Percentiles rank a stretch among this genome's conserved stretches.
These are phyloP conservation scores for Penicillium sp. DNA, from an alignment of 2,329 filamentous ascomycete genomes.

Conservation along the genomic window DNA sequence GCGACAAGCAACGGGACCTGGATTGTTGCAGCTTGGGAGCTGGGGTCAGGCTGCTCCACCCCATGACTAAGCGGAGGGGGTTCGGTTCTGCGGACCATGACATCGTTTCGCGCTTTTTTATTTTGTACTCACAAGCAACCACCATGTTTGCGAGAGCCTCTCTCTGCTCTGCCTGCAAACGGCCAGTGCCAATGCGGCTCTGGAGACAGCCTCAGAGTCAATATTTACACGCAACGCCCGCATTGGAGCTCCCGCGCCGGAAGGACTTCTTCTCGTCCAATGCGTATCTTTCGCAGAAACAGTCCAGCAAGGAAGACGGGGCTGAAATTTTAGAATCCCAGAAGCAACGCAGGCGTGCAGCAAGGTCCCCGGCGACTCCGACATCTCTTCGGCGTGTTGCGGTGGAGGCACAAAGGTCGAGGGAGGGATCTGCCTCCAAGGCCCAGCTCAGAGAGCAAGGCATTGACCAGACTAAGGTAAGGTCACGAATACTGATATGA, in stretches of 20 bases:
- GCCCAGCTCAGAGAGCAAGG: slow-evolving; percentile 40
- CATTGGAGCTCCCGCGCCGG: slow-evolving; percentile 48
- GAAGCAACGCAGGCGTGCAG: slow-evolving; percentile 50
- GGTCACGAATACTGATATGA: not conserved
- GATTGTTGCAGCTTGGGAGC: slow-evolving; percentile 18
- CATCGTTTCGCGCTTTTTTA: slow-evolving; percentile 8
- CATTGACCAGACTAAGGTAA: slow-evolving; percentile 39
- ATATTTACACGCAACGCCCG: slow-evolving; percentile 34
- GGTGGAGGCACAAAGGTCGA: slow-evolving; percentile 73
- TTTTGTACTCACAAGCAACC: not conserved
- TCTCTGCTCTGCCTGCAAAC: slow-evolving; percentile 35
- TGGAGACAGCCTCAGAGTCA: slow-evolving; percentile 34
- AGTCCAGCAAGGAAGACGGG: slow-evolving; percentile 18
- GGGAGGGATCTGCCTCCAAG: slow-evolving; percentile 53
- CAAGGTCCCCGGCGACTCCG: slow-evolving; percentile 59
- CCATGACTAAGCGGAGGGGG: slow-evolving; percentile 22
- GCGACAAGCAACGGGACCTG: slow-evolving; percentile 20
- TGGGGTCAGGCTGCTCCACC: slow-evolving; percentile 20
- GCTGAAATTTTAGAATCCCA: slow-evolving; percentile 24
- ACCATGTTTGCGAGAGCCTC: slow-evolving; percentile 35
- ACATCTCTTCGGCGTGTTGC: slow-evolving; percentile 82
- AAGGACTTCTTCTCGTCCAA: slow-evolving; percentile 69
- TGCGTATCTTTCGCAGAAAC: slow-evolving; percentile 51
- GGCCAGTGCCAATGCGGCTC: slow-evolving; percentile 23
- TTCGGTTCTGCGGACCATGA: slow-evolving; percentile 13